These are phyloP conservation scores for Xylariaceae sp. DNA, from an alignment of 2,329 filamentous ascomycete genomes.

Conservation along the genomic window DNA sequence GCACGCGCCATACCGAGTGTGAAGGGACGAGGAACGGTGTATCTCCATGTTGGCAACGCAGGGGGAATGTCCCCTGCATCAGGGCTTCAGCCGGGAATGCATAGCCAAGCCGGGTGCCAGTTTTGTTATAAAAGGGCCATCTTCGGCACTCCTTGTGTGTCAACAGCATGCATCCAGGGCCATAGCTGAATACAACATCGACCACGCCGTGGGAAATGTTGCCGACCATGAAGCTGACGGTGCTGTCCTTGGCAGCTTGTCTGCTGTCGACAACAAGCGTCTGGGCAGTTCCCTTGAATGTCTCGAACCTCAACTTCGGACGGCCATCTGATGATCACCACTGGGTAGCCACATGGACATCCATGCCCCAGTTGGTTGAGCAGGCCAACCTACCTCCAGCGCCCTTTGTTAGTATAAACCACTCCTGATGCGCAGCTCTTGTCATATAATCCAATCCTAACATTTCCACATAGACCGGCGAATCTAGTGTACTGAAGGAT, in stretches of 20 bases:
- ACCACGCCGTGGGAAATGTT: neutral
- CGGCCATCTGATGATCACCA: slow-evolving; percentile 37
- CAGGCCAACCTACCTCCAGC: slow-evolving; percentile 54
- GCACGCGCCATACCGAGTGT: neutral
- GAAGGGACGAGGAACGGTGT: neutral
- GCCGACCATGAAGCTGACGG: slow-evolving; percentile 14
- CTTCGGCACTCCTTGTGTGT: neutral
- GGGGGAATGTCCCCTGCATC: neutral
- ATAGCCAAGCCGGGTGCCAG: neutral
- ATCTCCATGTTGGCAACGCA: neutral
- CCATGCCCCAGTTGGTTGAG: slow-evolving; percentile 62
- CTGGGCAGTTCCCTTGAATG: slow-evolving; percentile 14
- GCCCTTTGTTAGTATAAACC: slow-evolving; percentile 46
- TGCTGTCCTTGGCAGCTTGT: slow-evolving; percentile 18
- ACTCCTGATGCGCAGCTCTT: neutral
- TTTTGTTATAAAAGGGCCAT: neutral
- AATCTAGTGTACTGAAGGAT: slow-evolving; percentile 49
- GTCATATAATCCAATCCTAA: neutral
- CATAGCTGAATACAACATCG: neutral
- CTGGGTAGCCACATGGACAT: slow-evolving; percentile 61
- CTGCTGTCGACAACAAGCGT: slow-evolving; percentile 20
- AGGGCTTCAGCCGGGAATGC: neutral
- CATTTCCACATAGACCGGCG: slow-evolving; percentile 29
- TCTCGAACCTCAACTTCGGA: slow-evolving; percentile 6
- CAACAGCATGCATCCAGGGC: neutral